Base-by-base conservation (phyloP, 345 rosid species). In the Chamaenerion angustifolium region DNA sequence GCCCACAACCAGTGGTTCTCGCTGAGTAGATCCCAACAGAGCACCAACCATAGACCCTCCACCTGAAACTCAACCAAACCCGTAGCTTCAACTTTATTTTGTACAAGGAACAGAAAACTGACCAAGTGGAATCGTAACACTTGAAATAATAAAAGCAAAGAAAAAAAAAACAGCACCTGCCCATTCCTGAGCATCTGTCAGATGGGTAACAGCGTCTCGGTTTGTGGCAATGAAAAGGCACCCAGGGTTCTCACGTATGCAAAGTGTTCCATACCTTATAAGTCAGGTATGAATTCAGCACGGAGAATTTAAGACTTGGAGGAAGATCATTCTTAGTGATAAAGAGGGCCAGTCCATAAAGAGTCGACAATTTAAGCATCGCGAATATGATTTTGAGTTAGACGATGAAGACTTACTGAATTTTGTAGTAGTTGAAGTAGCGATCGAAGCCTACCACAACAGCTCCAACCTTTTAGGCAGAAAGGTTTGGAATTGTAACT, bases 41-140 rank as follows among this genome's bases (percentile, higher is more conserved):
- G 96, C 98, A 65, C 96, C 98, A 56, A 83, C 95, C 98, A 92
- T 87, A 46, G 89, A 82, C 45, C 96, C 98, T 13, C 95, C 98
- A 56, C 96, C 98, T 90, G 69, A 66, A 54, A 71, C 41, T 27
- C 45, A 64, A 40, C 8, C 37, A 31, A 31, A 31, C 25, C 3
- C 4, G 4, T 2, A 21, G 37, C 8, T 31, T 31, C 8, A 31
- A 3, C 8, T 31, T 31, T 1, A 1, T 31, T 8, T 31, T 5
- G 27, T 23, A 23, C 27, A 23, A 23, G 7, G 7, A 31, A 31
- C 37, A 31, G 8, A 31, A 31, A 31, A 31, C 8, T n/a, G n/a
- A n/a, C n/a, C n/a, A n/a, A n/a, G n/a, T n/a, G n/a, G n/a, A n/a
- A n/a, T n/a, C 37, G 0, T 4, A 31, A 7, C 37, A n/a, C n/a